Evolutionary conservation across 176 grass and related monocot species (phyloP).

Genomic region (Cenchrus purpureus): DNA sequence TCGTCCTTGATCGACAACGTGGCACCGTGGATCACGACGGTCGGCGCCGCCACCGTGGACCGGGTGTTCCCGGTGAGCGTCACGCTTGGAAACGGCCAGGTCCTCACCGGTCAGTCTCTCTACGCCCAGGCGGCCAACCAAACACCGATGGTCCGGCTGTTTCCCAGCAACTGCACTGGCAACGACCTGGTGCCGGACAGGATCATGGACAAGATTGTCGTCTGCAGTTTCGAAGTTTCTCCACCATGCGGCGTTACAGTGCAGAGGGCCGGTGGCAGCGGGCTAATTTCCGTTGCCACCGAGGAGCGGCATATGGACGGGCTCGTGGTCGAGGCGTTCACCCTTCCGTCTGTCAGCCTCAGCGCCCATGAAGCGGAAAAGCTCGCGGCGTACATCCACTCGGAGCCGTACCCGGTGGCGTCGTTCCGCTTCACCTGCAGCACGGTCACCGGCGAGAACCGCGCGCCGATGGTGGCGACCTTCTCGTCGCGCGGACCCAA

Average conservation of each 20-base stretch:
- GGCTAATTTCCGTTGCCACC: background rate
- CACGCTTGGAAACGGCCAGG: background rate
- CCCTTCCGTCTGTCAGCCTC: background rate
- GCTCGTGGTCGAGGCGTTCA: background rate
- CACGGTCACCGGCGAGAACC: background rate
- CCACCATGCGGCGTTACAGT: background rate
- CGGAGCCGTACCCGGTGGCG: background rate
- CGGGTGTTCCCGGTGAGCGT: constrained; percentile 11
- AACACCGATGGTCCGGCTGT: background rate
- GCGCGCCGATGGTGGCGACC: background rate
- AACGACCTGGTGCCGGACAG: background rate
- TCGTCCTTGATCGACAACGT: background rate
- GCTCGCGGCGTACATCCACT: constrained; percentile 10
- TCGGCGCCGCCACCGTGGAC: constrained; percentile 5
- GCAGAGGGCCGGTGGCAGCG: background rate
- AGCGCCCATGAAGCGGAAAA: background rate
- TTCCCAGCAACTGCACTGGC: too few relatives aligned
- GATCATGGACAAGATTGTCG: background rate
- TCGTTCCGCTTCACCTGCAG: background rate
- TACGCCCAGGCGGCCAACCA: background rate
- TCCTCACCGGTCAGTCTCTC: background rate
- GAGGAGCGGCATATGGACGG: background rate
- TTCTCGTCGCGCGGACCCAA: constrained; percentile 8
- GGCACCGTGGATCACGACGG: constrained; percentile 17
- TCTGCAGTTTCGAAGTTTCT: background rate